Conservation (phyloP, 225 moss, liverwort and hornwort genomes). For the Bryoerythrophyllum caledonicum region DNA sequence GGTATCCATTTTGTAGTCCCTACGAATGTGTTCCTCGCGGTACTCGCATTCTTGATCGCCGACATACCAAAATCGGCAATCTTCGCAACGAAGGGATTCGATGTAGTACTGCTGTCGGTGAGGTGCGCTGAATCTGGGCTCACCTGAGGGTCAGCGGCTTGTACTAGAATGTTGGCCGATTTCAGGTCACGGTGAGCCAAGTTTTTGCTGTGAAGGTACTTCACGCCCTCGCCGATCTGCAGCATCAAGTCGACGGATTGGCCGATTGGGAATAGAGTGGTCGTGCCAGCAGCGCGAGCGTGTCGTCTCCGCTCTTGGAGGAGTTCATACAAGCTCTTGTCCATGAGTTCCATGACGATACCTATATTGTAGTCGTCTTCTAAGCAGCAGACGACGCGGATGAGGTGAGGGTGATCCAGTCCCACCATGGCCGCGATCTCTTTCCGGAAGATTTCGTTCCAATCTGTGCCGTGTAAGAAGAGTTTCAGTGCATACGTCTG, state of each 20-base stretch:
- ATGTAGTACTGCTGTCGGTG: neutral
- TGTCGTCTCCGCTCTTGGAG: neutral
- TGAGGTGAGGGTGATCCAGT: slow-evolving; percentile 24
- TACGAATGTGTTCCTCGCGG: neutral
- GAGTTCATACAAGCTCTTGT: slow-evolving; percentile 10
- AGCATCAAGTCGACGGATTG: slow-evolving; percentile 29
- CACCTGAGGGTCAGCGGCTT: neutral
- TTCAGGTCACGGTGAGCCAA: slow-evolving; percentile 41
- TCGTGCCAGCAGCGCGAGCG: neutral
- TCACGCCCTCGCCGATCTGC: slow-evolving; percentile 37
- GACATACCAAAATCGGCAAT: slow-evolving; percentile 30
- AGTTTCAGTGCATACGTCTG: slow-evolving; percentile 16
- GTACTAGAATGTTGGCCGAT: slow-evolving; percentile 23
- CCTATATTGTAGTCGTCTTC: neutral
- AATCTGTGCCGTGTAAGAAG: neutral
- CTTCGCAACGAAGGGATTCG: neutral
- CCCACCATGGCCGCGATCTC: slow-evolving; percentile 21
- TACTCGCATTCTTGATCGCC: slow-evolving; percentile 13
- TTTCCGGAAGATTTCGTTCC: neutral
- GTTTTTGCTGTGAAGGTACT: slow-evolving; percentile 24
- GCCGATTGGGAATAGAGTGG: neutral
- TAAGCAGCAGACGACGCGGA: slow-evolving; percentile 27
- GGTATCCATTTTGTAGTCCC: slow-evolving; percentile 29
- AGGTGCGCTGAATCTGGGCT: neutral
- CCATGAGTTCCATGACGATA: slow-evolving; percentile 32